phyloP scores from a whole-genome alignment of 2,329 filamentous ascomycete species.

The Diplodia corticola region DNA sequence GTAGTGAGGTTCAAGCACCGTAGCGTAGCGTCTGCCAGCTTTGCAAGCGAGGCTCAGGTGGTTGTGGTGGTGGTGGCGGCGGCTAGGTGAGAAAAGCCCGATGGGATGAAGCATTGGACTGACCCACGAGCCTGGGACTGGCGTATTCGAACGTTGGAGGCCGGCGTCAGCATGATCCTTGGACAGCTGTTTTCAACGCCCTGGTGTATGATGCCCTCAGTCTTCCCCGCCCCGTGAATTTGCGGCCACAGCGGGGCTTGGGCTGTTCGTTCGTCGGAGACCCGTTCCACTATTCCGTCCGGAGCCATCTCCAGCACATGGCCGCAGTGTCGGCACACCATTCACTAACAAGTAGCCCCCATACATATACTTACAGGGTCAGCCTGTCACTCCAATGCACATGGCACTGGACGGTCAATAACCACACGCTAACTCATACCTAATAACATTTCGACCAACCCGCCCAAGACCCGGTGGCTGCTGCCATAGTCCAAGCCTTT shows the following conservation, averaged over 20 bases:
- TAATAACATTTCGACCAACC: background rate
- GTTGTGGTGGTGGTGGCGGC: background rate
- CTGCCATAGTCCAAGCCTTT: too few relatives aligned
- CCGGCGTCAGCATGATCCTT: background rate
- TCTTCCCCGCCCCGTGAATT: background rate
- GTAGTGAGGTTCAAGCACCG: background rate
- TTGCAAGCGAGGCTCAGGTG: background rate
- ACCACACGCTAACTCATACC: background rate
- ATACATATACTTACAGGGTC: constrained; percentile 11
- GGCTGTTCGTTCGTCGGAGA: background rate
- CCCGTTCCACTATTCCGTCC: background rate
- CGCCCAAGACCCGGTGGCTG: background rate
- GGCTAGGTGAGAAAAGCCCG: background rate
- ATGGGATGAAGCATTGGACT: background rate
- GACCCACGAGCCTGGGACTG: background rate
- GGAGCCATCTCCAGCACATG: background rate
- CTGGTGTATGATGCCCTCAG: constrained; percentile 11
- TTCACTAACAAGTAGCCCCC: background rate
- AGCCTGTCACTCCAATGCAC: background rate
- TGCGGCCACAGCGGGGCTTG: background rate
- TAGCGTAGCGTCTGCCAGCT: background rate
- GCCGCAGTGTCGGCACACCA: background rate
- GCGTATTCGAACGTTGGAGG: background rate
- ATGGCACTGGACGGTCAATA: background rate
- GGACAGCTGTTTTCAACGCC: background rate